phyloP scores from a whole-genome alignment of 345 rosid genomes.

The Pistacia integerrima region DNA sequence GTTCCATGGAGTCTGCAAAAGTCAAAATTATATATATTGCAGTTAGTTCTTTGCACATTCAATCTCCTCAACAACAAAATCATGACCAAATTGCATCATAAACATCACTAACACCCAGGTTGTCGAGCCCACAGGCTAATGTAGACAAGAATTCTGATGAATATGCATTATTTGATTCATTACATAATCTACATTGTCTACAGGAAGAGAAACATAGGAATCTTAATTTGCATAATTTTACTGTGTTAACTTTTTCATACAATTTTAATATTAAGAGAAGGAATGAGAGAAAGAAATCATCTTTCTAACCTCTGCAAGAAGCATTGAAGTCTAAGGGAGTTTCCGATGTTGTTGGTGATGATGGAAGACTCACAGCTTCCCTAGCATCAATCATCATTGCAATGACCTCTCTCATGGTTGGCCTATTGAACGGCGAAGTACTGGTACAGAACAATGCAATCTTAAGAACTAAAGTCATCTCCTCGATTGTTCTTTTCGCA shows the following conservation, averaged over 20 bases:
- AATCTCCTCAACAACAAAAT: background rate
- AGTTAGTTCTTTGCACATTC: constrained; percentile 6
- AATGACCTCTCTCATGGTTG: constrained; percentile 78
- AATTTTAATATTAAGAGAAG: background rate
- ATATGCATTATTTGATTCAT: no score
- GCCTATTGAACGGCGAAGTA: constrained; percentile 59
- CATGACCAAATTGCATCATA: background rate
- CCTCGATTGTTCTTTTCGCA: constrained; percentile 41
- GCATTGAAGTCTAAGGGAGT: constrained; percentile 33
- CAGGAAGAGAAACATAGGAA: no score
- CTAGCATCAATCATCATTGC: constrained; percentile 68
- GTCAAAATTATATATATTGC: background rate
- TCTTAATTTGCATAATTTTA: background rate
- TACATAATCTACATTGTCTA: no score
- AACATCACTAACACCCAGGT: background rate
- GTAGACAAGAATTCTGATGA: background rate
- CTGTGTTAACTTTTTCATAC: background rate
- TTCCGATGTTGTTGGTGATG: constrained; percentile 44
- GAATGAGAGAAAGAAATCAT: background rate
- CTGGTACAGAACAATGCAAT: constrained; percentile 82
- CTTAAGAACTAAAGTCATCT: constrained; percentile 68
- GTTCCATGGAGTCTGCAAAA: constrained; percentile 6
- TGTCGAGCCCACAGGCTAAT: background rate
- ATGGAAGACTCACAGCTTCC: constrained; percentile 33
- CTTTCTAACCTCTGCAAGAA: constrained; percentile 24